Evolutionary conservation across 2,329 filamentous ascomycete species (phyloP).

Genomic region (Acarospora socialis): DNA sequence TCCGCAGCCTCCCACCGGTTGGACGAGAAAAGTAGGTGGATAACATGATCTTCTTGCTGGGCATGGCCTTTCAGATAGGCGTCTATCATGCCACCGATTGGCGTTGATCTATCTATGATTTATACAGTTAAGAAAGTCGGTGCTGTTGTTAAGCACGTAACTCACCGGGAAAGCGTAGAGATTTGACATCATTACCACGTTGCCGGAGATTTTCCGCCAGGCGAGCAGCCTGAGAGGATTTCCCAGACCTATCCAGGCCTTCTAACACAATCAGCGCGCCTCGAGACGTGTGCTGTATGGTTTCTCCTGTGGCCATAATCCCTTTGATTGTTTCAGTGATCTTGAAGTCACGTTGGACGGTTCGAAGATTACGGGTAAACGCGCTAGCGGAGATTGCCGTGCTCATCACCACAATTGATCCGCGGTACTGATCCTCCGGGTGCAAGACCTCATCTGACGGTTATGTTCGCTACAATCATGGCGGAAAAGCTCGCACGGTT

Average conservation of each 20-base stretch:
- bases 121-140: not conserved
- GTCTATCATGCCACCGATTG: slow-evolving; percentile 79
- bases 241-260: slow-evolving; percentile 78
- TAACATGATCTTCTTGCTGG: slow-evolving; percentile 72
- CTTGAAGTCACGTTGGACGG: too few species aligned
- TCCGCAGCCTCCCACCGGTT: slow-evolving; percentile 66
- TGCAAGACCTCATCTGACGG: too few species aligned
- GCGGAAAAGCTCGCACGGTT: too few species aligned
- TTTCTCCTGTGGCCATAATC: slow-evolving; percentile 9
- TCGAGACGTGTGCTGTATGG: too few species aligned
- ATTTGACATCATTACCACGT: slow-evolving; percentile 38
- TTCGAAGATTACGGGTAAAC: too few species aligned
- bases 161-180: slow-evolving; percentile 53
- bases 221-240: slow-evolving; percentile 74
- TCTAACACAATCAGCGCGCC: slow-evolving; percentile 75
- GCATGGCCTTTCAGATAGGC: slow-evolving; percentile 58
- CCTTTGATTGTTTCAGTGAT: slow-evolving; percentile 11
- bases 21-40: slow-evolving; percentile 79
- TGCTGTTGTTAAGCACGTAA: not conserved
- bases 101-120: slow-evolving; percentile 57
- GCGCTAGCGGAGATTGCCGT: too few species aligned
- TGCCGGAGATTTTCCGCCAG: slow-evolving; percentile 42
- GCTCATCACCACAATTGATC: too few species aligned
- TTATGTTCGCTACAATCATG: too few species aligned
- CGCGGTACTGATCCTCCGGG: too few species aligned